Evolutionary conservation across 345 rosid species (phyloP), one percentile per base, ranked within the genome.

Genomic region (Bruguiera gymnorhiza): DNA sequence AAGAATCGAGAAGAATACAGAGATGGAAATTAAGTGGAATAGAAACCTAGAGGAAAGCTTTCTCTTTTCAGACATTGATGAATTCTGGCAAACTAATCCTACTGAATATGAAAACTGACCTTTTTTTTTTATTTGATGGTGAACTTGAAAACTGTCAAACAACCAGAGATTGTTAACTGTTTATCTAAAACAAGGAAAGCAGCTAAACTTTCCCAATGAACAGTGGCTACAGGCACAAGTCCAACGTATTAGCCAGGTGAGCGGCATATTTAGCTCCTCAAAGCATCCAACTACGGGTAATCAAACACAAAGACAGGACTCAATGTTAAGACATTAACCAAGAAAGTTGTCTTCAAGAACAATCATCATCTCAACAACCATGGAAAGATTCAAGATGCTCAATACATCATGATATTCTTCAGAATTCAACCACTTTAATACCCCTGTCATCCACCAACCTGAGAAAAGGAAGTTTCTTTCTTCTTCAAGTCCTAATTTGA

Each of bases 41-140:
- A 88, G 78, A 76, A 82, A 80, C 83, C 84, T 88, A 0, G 87
- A 82, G 4, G 86, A 55, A 52, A 64, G 65, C 73, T 30, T 72
- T 32, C 63, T 52, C 57, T 72, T 77, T 34, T 72, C 80, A 72
- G 76, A 59, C 80, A 88, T 84, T 21, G 81, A 64, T 60, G 62
- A 57, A 26, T 62, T 51, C 67, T 31, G 20, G 51, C 27, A 72
- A 8, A 29, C 21, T 48, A 39, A 46, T 50, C 18, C 60, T 23
- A 13, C 60, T 24, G 60, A 56, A 56, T 24, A 21, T 21, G 59
- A 10, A 23, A 55, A 39, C 48, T 39, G 48, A 11, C 48, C 15
- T 8, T 43, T 43, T 43, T 15, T 13, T 43, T 15, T 43, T 43
- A 27, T 43, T 13, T 43, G 1, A 43, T 43, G 50, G 18, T 13